These are phyloP conservation scores for Blastobotrys parvus DNA, from an alignment of 805 yeast species.

Conservation along the genomic window DNA sequence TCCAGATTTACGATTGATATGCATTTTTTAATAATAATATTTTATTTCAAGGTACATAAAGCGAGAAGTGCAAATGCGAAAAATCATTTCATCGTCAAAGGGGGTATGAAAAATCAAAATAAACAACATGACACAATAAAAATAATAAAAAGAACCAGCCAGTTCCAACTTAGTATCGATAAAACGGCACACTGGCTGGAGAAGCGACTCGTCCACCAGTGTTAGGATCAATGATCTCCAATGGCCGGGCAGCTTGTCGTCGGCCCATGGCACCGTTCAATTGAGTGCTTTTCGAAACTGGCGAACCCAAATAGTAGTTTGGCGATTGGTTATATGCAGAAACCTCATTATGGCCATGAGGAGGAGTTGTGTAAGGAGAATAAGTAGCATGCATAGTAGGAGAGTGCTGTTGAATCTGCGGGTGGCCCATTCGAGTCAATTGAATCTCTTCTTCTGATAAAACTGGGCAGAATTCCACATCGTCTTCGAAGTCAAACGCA, in stretches of 20 bases:
- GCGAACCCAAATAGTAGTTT: constrained; percentile 8
- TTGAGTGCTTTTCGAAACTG: constrained; percentile 3
- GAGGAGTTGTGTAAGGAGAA: constrained; percentile 8
- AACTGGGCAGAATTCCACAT: constrained; percentile 53
- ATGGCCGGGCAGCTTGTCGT: constrained; percentile 17
- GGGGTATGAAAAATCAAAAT: neutral
- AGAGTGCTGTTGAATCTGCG: neutral
- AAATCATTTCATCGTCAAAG: too few species aligned
- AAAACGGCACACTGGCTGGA: constrained; percentile 25
- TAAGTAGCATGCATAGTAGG: neutral
- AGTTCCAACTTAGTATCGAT: neutral
- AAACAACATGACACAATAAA: constrained; percentile 1
- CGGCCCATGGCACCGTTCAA: neutral
- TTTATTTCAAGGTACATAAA: neutral
- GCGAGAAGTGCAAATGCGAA: neutral
- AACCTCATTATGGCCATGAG: constrained; percentile 1
- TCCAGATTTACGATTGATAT: neutral
- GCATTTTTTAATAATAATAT: neutral
- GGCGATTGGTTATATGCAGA: neutral
- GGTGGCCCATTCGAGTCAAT: constrained; percentile 1
- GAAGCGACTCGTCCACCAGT: constrained; percentile 40
- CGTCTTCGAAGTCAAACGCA: constrained; percentile 59
- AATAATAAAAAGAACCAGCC: neutral
- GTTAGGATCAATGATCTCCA: constrained; percentile 45
- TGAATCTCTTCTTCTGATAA: constrained; percentile 14